Conservation (phyloP, 2,329 filamentous ascomycete genomes). For the Calonectria hongkongensis region DNA sequence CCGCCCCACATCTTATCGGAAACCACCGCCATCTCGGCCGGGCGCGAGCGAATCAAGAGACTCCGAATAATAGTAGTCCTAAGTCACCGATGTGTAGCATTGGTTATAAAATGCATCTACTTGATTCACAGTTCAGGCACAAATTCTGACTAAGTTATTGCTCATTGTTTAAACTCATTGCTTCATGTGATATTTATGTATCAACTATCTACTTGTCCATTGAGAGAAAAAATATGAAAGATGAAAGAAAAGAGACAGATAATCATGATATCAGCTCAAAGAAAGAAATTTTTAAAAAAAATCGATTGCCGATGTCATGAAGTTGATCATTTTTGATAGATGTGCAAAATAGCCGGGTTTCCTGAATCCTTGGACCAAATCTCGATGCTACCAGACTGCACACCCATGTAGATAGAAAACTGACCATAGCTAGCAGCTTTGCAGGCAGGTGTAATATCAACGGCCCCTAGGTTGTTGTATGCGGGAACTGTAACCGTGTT, state of each 20-base stretch:
- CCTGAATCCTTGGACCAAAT: constrained; percentile 39
- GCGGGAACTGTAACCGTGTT: constrained; percentile 28
- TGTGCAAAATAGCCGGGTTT: constrained; percentile 33
- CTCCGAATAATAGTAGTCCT: too few species aligned
- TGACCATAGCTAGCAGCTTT: constrained; percentile 23
- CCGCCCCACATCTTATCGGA: neutral
- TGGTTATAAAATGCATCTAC: neutral
- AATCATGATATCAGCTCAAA: neutral
- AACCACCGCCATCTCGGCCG: constrained; percentile 3
- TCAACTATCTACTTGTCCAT: neutral
- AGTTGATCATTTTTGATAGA: constrained; percentile 8
- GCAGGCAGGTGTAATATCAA: constrained; percentile 34
- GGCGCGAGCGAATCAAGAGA: neutral
- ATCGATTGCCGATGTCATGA: neutral
- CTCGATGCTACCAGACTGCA: neutral
- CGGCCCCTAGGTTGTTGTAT: constrained; percentile 14
- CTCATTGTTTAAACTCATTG: too few species aligned
- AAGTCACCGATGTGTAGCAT: too few species aligned
- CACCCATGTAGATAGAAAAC: constrained; percentile 34
- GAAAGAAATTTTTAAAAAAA: neutral
- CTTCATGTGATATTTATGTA: neutral
- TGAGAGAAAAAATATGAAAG: neutral
- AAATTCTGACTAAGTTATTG: too few species aligned
- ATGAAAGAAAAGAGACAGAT: neutral
- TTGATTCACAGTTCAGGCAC: neutral